phyloP scores from a whole-genome alignment of 768 basidiomycete genomes.

The Tulasnella sp. region DNA sequence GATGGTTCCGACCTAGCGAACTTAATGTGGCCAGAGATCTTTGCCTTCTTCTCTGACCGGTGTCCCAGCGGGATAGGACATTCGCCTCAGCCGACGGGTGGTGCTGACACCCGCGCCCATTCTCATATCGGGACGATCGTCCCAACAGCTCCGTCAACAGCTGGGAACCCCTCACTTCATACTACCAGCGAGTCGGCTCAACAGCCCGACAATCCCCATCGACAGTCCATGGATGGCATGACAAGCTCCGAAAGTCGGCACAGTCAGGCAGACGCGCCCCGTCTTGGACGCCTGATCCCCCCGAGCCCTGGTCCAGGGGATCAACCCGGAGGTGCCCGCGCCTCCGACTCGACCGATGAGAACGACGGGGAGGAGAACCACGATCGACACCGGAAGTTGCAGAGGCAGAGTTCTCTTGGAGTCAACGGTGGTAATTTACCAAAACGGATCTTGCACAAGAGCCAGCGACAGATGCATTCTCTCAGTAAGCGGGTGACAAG shows the following conservation, averaged over 20 bases:
- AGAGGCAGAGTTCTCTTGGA: neutral
- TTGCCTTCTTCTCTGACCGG: constrained; percentile 72
- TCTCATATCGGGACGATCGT: neutral
- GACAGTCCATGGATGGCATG: neutral
- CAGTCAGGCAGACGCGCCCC: constrained; percentile 7
- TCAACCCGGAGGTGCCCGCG: neutral
- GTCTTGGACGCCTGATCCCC: constrained; percentile 21
- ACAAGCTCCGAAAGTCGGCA: neutral
- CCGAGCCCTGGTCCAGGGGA: constrained; percentile 19
- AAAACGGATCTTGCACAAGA: constrained; percentile 23
- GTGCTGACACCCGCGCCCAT: neutral
- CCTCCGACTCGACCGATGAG: constrained; percentile 5
- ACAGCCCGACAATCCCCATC: neutral
- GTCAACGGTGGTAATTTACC: constrained; percentile 7
- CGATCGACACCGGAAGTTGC: neutral
- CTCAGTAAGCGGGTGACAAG: constrained; percentile 20
- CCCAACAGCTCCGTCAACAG: neutral
- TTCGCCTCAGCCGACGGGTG: neutral
- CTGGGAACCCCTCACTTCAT: neutral
- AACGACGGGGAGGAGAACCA: neutral
- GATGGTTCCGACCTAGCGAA: constrained; percentile 84
- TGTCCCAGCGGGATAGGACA: constrained; percentile 18
- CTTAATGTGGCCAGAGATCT: constrained; percentile 75
- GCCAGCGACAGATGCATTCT: constrained; percentile 26
- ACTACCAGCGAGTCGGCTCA: neutral